Evolutionary conservation across 2,329 filamentous ascomycete species (phyloP).

Genomic region (Botryosphaeria dothidea): DNA sequence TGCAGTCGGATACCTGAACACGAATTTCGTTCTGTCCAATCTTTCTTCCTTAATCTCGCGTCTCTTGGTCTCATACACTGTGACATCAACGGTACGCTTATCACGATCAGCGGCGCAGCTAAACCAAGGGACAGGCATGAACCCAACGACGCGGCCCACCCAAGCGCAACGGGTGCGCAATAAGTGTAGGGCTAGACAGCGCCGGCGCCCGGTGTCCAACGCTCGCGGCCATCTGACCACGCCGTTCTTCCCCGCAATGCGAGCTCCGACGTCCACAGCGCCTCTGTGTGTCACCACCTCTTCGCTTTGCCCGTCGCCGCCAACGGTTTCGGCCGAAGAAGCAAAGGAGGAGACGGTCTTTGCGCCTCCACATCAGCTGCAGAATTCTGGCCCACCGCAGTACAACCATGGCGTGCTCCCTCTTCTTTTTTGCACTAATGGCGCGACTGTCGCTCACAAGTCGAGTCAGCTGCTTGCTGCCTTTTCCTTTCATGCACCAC

Average conservation of each 20-base stretch:
- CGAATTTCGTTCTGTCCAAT: not conserved
- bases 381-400: not conserved
- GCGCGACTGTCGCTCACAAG: not conserved
- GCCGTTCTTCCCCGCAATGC: not conserved
- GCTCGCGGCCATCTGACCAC: not conserved
- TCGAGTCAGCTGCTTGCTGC: not conserved
- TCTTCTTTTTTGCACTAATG: not conserved
- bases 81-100: not conserved
- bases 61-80: not conserved
- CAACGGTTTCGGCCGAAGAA: conserved; percentile 7
- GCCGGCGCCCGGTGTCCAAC: not conserved
- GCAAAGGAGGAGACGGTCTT: not conserved
- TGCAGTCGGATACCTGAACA: conserved; percentile 2
- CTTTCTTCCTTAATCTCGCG: not conserved
- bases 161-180: too few relatives aligned
- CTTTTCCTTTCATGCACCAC: not conserved
- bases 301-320: not conserved
- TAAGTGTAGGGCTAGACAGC: not conserved
- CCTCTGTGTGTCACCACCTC: not conserved
- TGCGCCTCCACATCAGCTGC: not conserved
- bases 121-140: not conserved
- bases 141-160: not conserved
- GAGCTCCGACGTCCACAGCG: not conserved
- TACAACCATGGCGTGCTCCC: not conserved
- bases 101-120: not conserved